Conservation (phyloP, 2,329 filamentous ascomycete species). For the Nannizziopsis arthrosporioides region DNA sequence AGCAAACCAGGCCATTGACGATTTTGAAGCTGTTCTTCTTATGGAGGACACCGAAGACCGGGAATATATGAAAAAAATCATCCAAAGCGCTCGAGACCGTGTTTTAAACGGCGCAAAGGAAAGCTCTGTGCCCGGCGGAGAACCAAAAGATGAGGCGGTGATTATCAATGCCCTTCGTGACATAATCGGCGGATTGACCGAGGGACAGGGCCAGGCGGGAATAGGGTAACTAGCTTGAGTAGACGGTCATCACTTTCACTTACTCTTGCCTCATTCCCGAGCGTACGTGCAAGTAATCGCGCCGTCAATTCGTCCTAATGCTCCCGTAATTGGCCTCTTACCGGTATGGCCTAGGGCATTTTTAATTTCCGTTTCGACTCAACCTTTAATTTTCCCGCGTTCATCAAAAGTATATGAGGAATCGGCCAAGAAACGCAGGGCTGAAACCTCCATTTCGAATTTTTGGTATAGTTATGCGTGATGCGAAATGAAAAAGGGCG, state of each 20-base stretch:
- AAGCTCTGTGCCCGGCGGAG: slow-evolving; percentile 34
- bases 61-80: slow-evolving; percentile 35
- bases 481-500: no score
- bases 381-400: no score
- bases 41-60: slow-evolving; percentile 37
- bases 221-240: neutral
- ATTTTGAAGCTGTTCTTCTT: slow-evolving; percentile 32
- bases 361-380: no score
- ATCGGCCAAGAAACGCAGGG: no score
- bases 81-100: slow-evolving; percentile 33
- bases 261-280: neutral
- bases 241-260: neutral
- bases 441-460: no score
- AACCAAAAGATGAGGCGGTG: slow-evolving; percentile 35
- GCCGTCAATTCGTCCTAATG: no score
- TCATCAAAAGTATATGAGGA: no score
- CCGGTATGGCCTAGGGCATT: no score
- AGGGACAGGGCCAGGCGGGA: slow-evolving; percentile 12
- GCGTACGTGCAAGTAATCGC: no score
- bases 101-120: slow-evolving; percentile 30
- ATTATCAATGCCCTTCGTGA: slow-evolving; percentile 32
- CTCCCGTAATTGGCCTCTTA: no score
- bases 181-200: slow-evolving; percentile 31
- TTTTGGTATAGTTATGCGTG: no score
- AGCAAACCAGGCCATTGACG: slow-evolving; percentile 35